phyloP scores from a whole-genome alignment of 208 protist genomes.

The Naegleria gruberi region DNA sequence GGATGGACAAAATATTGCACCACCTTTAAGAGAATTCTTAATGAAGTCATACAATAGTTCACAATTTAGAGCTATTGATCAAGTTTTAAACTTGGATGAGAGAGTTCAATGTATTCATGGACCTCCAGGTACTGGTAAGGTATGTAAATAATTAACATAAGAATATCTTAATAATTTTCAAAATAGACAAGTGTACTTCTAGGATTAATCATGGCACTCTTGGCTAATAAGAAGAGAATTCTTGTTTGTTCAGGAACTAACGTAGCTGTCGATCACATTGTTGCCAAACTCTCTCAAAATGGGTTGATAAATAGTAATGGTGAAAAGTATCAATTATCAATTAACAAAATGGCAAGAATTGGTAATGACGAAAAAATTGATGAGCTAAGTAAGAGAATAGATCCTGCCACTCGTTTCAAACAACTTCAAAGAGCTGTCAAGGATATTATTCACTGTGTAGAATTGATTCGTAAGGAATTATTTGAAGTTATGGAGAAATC shows the following conservation, averaged over 20 bases:
- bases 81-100: neutral
- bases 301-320: neutral
- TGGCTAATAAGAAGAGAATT: conserved; percentile 1
- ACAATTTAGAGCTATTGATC: neutral
- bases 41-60: neutral
- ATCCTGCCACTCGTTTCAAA: conserved; percentile 18
- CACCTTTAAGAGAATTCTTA: neutral
- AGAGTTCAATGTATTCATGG: conserved; percentile 32
- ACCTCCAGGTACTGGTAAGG: conserved; percentile 35
- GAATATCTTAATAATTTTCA: no score
- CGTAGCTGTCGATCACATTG: neutral
- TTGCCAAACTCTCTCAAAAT: neutral
- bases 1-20: neutral
- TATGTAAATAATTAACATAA: neutral
- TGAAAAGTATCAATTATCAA: neutral
- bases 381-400: neutral
- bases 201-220: neutral
- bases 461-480: neutral
- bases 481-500: neutral
- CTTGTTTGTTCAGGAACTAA: neutral
- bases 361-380: conserved; percentile 21
- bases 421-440: neutral
- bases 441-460: neutral
- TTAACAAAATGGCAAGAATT: conserved; percentile 15
- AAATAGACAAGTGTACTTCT: neutral